Evolutionary conservation across 768 basidiomycete genomes (phyloP).

Genomic region (Neoboletus subvelutipes): DNA sequence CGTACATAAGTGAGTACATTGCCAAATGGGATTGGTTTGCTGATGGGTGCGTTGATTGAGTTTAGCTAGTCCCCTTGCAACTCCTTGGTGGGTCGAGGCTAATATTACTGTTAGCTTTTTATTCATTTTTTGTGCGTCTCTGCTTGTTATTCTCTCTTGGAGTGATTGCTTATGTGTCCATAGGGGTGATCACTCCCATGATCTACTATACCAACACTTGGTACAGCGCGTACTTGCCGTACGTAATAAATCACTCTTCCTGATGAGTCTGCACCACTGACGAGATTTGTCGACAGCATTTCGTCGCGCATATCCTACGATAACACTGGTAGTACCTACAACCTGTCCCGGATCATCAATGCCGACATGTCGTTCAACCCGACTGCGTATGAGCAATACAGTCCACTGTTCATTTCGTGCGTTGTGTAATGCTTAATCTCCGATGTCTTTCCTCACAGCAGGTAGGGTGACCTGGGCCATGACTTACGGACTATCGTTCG

Average conservation of each 20-base stretch:
- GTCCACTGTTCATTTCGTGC: constrained; percentile 58
- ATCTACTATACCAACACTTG: constrained; percentile 70
- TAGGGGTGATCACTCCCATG: constrained; percentile 57
- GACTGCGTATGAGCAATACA: constrained; percentile 53
- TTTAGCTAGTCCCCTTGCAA: constrained; percentile 55
- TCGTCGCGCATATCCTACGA: constrained; percentile 66
- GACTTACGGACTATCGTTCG: constrained; percentile 81
- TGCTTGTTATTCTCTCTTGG: constrained; percentile 38
- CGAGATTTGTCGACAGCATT: constrained; percentile 37
- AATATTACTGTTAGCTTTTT: constrained; percentile 64
- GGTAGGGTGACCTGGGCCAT: constrained; percentile 64
- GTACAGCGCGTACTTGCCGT: constrained; percentile 58
- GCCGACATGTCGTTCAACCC: constrained; percentile 54
- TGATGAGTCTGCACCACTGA: neutral
- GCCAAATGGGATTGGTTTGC: neutral
- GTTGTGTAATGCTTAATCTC: neutral
- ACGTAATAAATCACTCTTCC: constrained; percentile 15
- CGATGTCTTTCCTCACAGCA: constrained; percentile 1
- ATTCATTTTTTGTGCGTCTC: constrained; percentile 61
- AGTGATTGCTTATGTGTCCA: constrained; percentile 48
- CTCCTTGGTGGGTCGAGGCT: constrained; percentile 83
- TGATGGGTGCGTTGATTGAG: neutral
- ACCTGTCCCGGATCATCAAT: constrained; percentile 57
- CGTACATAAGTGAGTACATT: constrained; percentile 26
- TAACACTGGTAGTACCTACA: constrained; percentile 56